Percentiles rank a stretch among this genome's conserved stretches.
Evolutionary conservation across 176 grass and related monocot species (phyloP).

Genomic region (Eragrostis nindensis): DNA sequence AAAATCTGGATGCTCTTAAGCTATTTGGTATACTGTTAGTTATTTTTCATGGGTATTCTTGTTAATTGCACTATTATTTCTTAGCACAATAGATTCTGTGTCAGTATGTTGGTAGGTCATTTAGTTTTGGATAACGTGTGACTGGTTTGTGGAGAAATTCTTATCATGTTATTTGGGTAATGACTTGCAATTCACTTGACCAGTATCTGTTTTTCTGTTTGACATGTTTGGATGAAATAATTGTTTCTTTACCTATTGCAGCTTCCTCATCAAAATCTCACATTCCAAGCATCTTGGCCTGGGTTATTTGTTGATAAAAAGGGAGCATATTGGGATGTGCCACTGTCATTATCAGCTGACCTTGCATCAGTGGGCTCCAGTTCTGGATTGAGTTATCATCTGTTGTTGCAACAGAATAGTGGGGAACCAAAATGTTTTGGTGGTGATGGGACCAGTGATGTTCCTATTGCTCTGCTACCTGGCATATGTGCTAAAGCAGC

Average conservation of each 20-base stretch:
- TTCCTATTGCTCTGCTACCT: conserved; percentile 67
- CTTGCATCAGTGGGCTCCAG: conserved; percentile 73
- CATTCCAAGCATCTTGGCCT: conserved; percentile 78
- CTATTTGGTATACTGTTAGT: conserved; percentile 48
- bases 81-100: not conserved
- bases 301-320: conserved; percentile 85
- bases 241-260: conserved; percentile 50
- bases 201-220: conserved; percentile 18
- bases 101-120: conserved; percentile 24
- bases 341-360: conserved; percentile 79
- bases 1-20: conserved; percentile 60
- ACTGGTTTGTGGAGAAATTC: conserved; percentile 18
- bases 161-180: conserved; percentile 18
- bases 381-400: conserved; percentile 88
- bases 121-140: conserved; percentile 25
- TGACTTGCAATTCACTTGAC: conserved; percentile 19
- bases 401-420: conserved; percentile 80
- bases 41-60: conserved; percentile 45
- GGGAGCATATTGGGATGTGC: conserved; percentile 87
- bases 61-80: conserved; percentile 28
- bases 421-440: conserved; percentile 78
- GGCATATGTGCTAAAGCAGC: conserved; percentile 78
- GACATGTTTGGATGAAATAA: conserved; percentile 39
- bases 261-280: conserved; percentile 71
- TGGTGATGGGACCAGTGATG: conserved; percentile 52